Evolutionary conservation across 2,329 filamentous ascomycete genomes (phyloP), one percentile per base, ranked within the genome.

Genomic region (Davidsoniella eucalypti): DNA sequence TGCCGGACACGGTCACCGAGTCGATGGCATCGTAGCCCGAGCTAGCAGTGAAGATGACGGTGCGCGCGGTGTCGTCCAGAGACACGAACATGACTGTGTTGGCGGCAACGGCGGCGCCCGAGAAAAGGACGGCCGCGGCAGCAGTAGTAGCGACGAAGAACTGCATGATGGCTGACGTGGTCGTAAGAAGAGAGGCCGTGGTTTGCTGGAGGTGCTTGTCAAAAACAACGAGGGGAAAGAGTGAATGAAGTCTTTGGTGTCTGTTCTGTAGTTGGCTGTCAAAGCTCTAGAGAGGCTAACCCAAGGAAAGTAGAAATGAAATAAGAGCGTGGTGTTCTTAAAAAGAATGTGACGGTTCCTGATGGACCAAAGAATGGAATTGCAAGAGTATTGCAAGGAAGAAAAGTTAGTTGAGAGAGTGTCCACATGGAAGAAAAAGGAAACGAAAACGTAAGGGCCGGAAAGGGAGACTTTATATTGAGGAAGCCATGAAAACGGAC

Each of bases 1-100:
- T 56, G 49, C 59, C 67, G 50, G 56, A 55, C 41, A 77, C 64
- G 12, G 60, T 59, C 55, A 75, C 60, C 14, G 65, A 52, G 16
- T 60, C 56, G 42, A 73, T 57, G 2, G 59, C 33, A n/a, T 56
- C 39, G 18, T 58, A 57, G 47, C 67, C 68, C 59, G 61, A 70
- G 44, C 38, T 53, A 57, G 66, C 57, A 26, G 70, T 74, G 63
- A 76, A 74, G 64, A 68, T 57, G 61, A 78, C 57, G 44, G 66
- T 70, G 61, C 73, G 70, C 52, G 63, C 60, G 33, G 63, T 64
- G 52, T 62, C 57, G 60, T 81, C 78, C 47, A 77, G 71, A 57
- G 73, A 78, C 63, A 70, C 58, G 65, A 81, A 79, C 56, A 71
- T 75, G 58, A 81, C 63, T 36, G 64, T 63, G 62, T 70, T 72